Conservation (phyloP, 495 filamentous ascomycete species). For the Cladorrhinum samala region DNA sequence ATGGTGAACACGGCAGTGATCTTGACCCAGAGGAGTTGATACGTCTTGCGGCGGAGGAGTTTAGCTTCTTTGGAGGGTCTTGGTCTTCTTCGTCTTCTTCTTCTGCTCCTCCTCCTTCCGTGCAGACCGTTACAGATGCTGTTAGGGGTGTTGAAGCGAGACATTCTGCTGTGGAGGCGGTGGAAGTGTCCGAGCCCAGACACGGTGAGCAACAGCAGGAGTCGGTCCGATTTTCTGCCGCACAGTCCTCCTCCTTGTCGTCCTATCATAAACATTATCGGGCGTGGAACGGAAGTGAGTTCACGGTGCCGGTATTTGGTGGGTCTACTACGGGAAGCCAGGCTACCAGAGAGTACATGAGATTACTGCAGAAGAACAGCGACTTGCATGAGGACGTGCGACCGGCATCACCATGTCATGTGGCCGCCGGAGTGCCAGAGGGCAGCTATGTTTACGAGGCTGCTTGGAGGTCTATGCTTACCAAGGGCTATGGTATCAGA, state of each 20-base stretch:
- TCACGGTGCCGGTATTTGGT: slow-evolving; percentile 32
- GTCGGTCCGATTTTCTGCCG: slow-evolving; percentile 5
- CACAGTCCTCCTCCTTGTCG: neutral
- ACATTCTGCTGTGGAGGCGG: neutral
- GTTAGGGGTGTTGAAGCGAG: neutral
- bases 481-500: neutral
- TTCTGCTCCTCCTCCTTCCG: neutral
- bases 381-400: slow-evolving; percentile 20
- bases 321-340: slow-evolving; percentile 19
- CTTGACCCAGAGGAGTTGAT: slow-evolving; percentile 23
- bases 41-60: slow-evolving; percentile 21
- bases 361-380: slow-evolving; percentile 22
- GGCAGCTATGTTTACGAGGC: slow-evolving; percentile 29
- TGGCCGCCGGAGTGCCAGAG: slow-evolving; percentile 36
- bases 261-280: neutral
- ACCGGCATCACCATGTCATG: slow-evolving; percentile 36
- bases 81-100: slow-evolving; percentile 12
- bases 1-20: slow-evolving; percentile 11
- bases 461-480: slow-evolving; percentile 38
- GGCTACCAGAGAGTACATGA: slow-evolving; percentile 36
- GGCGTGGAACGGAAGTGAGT: slow-evolving; percentile 22
- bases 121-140: neutral
- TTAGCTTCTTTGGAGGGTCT: slow-evolving; percentile 28
- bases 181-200: neutral
- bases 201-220: neutral